Evolutionary conservation across 306 rosid species (phyloP), one percentile per base, ranked within the genome.

Genomic region (Vigna mungo): DNA sequence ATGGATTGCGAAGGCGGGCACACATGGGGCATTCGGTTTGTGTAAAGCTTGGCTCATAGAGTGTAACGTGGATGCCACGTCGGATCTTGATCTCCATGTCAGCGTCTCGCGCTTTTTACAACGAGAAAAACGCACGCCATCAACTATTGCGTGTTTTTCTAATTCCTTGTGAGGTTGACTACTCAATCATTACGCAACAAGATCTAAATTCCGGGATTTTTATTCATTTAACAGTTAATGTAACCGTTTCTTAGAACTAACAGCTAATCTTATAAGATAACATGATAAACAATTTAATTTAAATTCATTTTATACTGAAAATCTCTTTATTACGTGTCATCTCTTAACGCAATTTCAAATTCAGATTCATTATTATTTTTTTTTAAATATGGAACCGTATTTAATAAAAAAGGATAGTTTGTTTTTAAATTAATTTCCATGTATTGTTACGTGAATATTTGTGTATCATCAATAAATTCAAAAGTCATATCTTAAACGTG

Each of bases 1-100:
- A 77, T 77, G 91, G 71, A 43, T n/a, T 49, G 16, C 77, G 75
- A 72, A 71, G 18, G 86, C 59, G 18, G 84, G 30, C 82, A 43
- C 86, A 49, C 63, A 10, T 21, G 12, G 20, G 20, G 70, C 89
- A 18, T 51, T 17, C 7, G 88, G 78, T 72, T 14, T 3, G 53
- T 13, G 61, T 8, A 41, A 82, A 9, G 37, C 70, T 16, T 62
- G 63, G 47, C 86, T 81, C 68, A 55, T 80, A 27, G 70, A 48
- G 23, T 13, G 20, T 51, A 4, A 16, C 0, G 39, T 48, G 11
- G 13, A 20, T 41, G 56, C 76, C 88, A 81, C 85, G 79, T 85
- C 12, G 51, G 77, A 37, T 0, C 0, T 0, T 0, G 4, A 18
- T 15, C 0, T 4, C 81, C 83, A 79, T 23, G 44, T 81, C 84